These are phyloP conservation scores for Talaromyces sp. DNA, from an alignment of 2,329 filamentous ascomycete species.

Conservation along the genomic window DNA sequence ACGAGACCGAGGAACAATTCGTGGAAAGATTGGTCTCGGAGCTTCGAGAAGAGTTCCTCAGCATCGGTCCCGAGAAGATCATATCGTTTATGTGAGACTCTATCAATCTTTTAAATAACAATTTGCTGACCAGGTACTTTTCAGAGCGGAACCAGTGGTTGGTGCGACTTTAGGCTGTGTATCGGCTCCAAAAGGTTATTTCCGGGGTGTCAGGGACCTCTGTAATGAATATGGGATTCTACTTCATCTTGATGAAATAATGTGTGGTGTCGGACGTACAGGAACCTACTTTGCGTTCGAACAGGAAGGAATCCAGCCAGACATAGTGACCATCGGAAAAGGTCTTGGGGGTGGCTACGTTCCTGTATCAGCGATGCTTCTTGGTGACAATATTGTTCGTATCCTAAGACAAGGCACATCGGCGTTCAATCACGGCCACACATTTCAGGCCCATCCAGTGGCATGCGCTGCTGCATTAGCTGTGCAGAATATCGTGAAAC, in stretches of 20 bases:
- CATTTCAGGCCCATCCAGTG: constrained; percentile 60
- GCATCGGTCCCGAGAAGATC: constrained; percentile 42
- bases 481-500: constrained; percentile 57
- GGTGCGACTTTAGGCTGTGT: constrained; percentile 54
- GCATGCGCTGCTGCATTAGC: constrained; percentile 58
- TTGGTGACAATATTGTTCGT: constrained; percentile 48
- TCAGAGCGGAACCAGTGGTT: constrained; percentile 42
- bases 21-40: constrained; percentile 42
- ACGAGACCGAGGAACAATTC: constrained; percentile 42
- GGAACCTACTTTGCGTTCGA: constrained; percentile 59
- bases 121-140: background rate
- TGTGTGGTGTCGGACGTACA: constrained; percentile 60
- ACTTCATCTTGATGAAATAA: constrained; percentile 73
- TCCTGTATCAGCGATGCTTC: constrained; percentile 54
- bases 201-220: constrained; percentile 62
- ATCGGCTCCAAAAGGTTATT: constrained; percentile 63
- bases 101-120: no score
- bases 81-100: background rate
- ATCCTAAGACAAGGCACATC: constrained; percentile 47
- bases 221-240: constrained; percentile 69
- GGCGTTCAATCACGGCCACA: constrained; percentile 57
- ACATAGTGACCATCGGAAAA: constrained; percentile 60
- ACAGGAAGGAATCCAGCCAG: constrained; percentile 55
- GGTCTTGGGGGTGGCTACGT: constrained; percentile 56
- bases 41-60: constrained; percentile 48